Evolutionary conservation across 768 basidiomycete species (phyloP), one percentile per base, ranked within the genome.

Genomic region (Mycena capillaripes): DNA sequence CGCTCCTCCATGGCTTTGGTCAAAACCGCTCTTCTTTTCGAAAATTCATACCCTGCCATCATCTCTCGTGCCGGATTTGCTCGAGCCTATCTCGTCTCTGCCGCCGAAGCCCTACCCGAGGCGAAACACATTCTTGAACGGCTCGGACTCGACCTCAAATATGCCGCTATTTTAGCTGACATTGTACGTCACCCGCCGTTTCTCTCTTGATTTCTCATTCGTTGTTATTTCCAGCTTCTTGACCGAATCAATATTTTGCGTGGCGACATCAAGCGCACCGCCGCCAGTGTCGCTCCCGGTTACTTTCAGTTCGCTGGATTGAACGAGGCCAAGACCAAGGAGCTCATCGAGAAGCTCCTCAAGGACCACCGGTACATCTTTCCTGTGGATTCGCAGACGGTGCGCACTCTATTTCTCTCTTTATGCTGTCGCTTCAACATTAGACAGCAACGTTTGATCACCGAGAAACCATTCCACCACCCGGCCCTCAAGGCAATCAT

Each of bases 231-330:
- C 12, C 19, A 68, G 66, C 48, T 36, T 2, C 38, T 68, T 2
- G 66, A 68, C 46, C 44, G 66, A 6, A 59, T 68, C 44, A 68
- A 68, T 21, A 68, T 68, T 23, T 46, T 60, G 10, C 57, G 66
- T 8, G 66, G 66, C 4, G 50, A 68, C 27, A 29, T 68, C 16
- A 68, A 68, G 29, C 57, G 58, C 11, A 38, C 23, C 10, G 46
- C 58, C 11, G 36, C 23, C 25, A 40, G 7, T 21, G 8, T 48
- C 25, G 42, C 29, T n/a, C 46, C 57, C 3, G 44, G 44, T 25
- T 34, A 25, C 29, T 34, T 59, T n/a, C 29, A 25, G 21, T 34
- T 60, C 29, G 66, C 46, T 11, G 30, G 66, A 25, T 16, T 60
- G 29, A 46, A 4, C 30, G 16, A 36, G 46, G 34, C 14, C 23